A percentile compares a stretch with the other conserved stretches of the same genome.
phyloP scores from a whole-genome alignment of 2,329 filamentous ascomycete species.

The Cercospora janseana region DNA sequence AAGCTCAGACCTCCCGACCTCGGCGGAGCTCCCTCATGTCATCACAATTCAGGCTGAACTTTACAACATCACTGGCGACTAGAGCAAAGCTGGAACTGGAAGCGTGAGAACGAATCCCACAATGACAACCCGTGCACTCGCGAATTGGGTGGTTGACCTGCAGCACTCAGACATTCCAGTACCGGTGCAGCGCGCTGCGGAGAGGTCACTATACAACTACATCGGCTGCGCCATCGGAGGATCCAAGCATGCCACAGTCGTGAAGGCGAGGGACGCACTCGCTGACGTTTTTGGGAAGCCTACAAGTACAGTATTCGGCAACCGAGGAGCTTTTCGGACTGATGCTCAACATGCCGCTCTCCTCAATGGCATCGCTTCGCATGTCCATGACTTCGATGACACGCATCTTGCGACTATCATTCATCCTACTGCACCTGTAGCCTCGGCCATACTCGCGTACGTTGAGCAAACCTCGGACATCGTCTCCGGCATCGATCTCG shows the following conservation, averaged over 20 bases:
- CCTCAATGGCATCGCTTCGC: conserved; percentile 56
- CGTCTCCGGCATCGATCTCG: conserved; percentile 48
- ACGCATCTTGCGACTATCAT: conserved; percentile 58
- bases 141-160: conserved; percentile 49
- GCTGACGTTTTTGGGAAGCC: conserved; percentile 41
- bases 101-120: too few relatives aligned
- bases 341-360: conserved; percentile 53
- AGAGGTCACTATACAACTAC: conserved; percentile 55
- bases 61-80: background rate
- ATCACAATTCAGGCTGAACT: too few relatives aligned
- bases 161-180: conserved; percentile 43
- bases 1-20: conserved; percentile 10
- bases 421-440: conserved; percentile 54
- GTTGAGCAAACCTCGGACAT: conserved; percentile 42
- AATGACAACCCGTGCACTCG: conserved; percentile 51
- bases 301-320: conserved; percentile 40
- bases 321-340: conserved; percentile 31
- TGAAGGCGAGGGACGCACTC: conserved; percentile 40
- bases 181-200: conserved; percentile 46
- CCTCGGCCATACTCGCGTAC: conserved; percentile 51
- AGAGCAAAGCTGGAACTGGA: too few relatives aligned
- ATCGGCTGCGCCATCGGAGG: conserved; percentile 55
- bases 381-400: conserved; percentile 59
- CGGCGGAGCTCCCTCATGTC: conserved; percentile 8
- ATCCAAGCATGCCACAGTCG: conserved; percentile 47